phyloP scores from a whole-genome alignment of 495 filamentous ascomycete species.

The Aspergillus funiculosus region DNA sequence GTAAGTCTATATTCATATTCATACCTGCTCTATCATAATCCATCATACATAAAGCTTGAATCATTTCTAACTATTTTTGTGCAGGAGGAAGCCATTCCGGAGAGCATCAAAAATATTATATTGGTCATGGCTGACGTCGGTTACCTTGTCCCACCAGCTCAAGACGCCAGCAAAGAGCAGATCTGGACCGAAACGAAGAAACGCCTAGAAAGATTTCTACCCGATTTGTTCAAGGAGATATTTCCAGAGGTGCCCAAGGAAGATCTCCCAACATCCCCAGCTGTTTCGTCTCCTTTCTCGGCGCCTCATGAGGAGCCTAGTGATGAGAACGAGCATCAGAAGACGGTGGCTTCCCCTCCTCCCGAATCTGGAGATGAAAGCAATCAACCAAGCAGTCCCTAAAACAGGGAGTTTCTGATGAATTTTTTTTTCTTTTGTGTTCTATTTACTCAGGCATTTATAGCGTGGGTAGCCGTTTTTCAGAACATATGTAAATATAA shows the following conservation, averaged over 20 bases:
- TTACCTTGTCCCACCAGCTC: conserved; percentile 64
- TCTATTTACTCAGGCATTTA: conserved; percentile 16
- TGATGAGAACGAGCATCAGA: conserved; percentile 4
- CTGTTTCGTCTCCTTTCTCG: background rate
- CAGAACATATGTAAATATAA: conserved; percentile 19
- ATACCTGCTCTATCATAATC: too few species aligned
- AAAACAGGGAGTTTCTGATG: background rate
- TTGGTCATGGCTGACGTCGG: conserved; percentile 91
- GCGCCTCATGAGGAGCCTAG: background rate
- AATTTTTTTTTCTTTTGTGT: conserved; percentile 2
- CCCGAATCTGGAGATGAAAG: background rate
- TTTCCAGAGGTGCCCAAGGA: conserved; percentile 34
- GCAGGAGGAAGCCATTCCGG: conserved; percentile 90
- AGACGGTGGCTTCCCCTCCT: background rate
- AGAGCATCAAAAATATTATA: conserved; percentile 93
- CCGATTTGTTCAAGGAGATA: conserved; percentile 56
- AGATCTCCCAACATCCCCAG: background rate
- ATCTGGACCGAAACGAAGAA: conserved; percentile 71
- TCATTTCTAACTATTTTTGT: conserved; percentile 4
- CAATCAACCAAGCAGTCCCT: background rate
- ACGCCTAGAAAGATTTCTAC: conserved; percentile 83
- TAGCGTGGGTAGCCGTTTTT: conserved; percentile 15
- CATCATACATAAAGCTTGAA: too few species aligned
- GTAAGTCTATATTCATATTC: conserved; percentile 39
- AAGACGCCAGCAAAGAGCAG: conserved; percentile 40